Evolutionary conservation across 345 rosid genomes (phyloP), one percentile per base, ranked within the genome.

Genomic region (Rhodamnia rubescens): DNA sequence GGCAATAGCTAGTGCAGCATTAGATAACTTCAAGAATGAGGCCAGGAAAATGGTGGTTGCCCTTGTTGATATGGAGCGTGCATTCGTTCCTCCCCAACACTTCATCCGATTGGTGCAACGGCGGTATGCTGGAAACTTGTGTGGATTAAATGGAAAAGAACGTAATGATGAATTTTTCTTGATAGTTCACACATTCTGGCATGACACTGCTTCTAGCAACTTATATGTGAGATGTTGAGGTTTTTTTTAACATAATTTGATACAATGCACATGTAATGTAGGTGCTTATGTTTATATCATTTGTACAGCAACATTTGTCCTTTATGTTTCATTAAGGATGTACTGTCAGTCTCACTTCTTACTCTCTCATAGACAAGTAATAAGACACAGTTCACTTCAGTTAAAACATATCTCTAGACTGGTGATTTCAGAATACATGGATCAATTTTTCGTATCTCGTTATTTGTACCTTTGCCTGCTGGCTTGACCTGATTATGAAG

Each of bases 81-180:
- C 92, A 53, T 98, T 98, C 92, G 99, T 98, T 87, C 99, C 99
- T 84, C 99, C 99, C 86, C 99, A 98, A 85, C 99, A 98, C 88
- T 98, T 98, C 89, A 98, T 98, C 87, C 98, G 99, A 55, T 92
- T 98, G 88, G 97, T 98, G 85, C 99, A 98, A 83, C 92, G 99
- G 87, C 89, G 99, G 99, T 96, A 93, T 82, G 87, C 55, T 84
- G 20, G 56, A 21, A 47, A 75, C n/a, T 21, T n/a, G 29, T 61
- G 14, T 49, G 29, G 54, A 64, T 44, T 84, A 36, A 69, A n/a
- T 82, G 12, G 9, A 47, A 36, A 69, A 32, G 22, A 69, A 36
- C 2, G 14, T 69, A 64, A 69, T 24, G 10, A 36, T 69, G 47
- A 36, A 36, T 69, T 20, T 69, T 8, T 20, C 26, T 69, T 5